Conservation (phyloP, 1,139 yeast genomes). For the Geotrichum klebahnii region DNA sequence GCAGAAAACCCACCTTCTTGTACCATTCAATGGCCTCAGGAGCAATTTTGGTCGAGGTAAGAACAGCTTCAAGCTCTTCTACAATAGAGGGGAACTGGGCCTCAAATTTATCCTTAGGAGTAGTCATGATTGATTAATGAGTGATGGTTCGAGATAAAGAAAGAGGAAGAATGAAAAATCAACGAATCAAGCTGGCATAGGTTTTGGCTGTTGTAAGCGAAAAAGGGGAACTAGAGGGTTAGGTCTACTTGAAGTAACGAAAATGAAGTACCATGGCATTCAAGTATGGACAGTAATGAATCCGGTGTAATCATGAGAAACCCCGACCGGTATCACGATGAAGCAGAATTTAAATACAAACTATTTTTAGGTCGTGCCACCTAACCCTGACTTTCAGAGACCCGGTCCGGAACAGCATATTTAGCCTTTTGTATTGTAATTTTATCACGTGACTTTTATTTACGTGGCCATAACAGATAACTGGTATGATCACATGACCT, state of each 20-base stretch:
- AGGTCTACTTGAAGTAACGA: no score
- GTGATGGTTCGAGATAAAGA: neutral
- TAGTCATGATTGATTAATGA: conserved; percentile 9
- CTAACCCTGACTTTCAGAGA: no score
- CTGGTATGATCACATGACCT: no score
- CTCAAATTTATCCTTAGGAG: conserved; percentile 59
- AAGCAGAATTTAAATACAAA: no score
- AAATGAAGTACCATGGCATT: no score
- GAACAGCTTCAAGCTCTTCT: conserved; percentile 62
- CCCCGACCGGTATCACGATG: no score
- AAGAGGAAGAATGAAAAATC: neutral
- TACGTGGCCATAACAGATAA: conserved; percentile 3
- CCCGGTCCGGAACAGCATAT: no score
- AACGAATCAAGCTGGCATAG: no score
- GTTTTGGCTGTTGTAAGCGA: neutral
- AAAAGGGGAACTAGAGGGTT: neutral
- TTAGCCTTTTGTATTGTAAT: neutral
- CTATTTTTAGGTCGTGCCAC: no score
- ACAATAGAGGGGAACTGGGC: conserved; percentile 74
- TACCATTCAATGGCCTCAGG: conserved; percentile 86
- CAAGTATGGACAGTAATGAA: no score
- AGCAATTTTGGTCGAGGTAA: conserved; percentile 74
- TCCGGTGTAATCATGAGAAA: no score
- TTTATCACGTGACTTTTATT: neutral
- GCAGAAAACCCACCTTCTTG: conserved; percentile 40